Conservation (phyloP, 2,329 filamentous ascomycete species). For the Colletotrichum shisoi region DNA sequence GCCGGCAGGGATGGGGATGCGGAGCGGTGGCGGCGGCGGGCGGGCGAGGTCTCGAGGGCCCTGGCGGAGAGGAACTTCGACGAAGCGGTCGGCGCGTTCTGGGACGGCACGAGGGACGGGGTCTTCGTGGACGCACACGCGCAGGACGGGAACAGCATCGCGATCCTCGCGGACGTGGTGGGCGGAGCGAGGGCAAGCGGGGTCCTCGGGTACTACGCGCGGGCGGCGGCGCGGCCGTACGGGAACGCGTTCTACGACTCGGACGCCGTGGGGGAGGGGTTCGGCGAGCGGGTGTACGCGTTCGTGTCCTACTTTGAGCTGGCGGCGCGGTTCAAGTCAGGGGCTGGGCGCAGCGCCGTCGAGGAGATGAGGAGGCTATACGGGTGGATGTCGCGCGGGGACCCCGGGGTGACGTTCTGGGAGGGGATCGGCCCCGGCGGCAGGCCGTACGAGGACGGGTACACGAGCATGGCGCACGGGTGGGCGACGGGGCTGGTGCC, state of each 20-base stretch:
- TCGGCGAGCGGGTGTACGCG: slow-evolving; percentile 58
- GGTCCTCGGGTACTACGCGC: slow-evolving; percentile 53
- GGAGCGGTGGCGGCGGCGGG: slow-evolving; percentile 51
- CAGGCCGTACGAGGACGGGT: slow-evolving; percentile 54
- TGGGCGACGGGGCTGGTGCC: slow-evolving; percentile 62
- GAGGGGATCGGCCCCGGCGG: slow-evolving; percentile 59
- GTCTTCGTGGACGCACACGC: slow-evolving; percentile 52
- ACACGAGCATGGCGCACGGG: slow-evolving; percentile 60
- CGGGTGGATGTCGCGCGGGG: slow-evolving; percentile 58
- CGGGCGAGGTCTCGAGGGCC: slow-evolving; percentile 47
- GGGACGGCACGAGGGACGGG: slow-evolving; percentile 49
- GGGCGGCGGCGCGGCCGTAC: slow-evolving; percentile 50
- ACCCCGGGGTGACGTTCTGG: slow-evolving; percentile 60
- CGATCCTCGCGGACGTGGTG: slow-evolving; percentile 51
- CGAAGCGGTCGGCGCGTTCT: slow-evolving; percentile 53
- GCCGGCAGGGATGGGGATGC: slow-evolving; percentile 48
- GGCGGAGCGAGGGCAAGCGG: slow-evolving; percentile 46
- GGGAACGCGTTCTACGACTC: slow-evolving; percentile 64
- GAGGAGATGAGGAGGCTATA: slow-evolving; percentile 58
- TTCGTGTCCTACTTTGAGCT: slow-evolving; percentile 64
- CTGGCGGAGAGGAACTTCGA: slow-evolving; percentile 55
- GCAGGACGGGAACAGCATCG: slow-evolving; percentile 61
- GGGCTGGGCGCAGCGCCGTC: slow-evolving; percentile 48
- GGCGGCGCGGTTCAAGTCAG: slow-evolving; percentile 55
- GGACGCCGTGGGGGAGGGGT: slow-evolving; percentile 49